Base-by-base conservation (phyloP, 2,329 filamentous ascomycete genomes). In the Aspergillus ochraceus region DNA sequence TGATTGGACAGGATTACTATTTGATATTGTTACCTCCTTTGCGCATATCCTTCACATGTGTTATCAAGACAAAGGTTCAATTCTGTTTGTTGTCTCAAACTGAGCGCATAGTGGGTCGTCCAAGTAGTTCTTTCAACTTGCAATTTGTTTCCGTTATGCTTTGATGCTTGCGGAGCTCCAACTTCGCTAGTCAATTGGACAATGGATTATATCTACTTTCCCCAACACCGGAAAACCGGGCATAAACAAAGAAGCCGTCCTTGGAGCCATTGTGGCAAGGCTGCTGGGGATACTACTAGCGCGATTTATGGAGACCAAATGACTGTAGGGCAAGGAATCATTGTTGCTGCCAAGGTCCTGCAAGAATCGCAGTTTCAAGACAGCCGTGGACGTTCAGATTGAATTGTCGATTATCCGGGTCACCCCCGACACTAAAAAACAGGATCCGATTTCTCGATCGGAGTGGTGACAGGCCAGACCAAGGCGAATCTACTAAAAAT, bases 401-500 rank as follows among this genome's bases (percentile, higher is more conserved):
- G 51, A 32, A 52, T 58, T 49, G 58, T 54, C 49, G 54, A 57
- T 54, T 9, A 55, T 58, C 54, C 30, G 52, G 49, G 14, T 46
- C 26, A 61, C 32, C 32, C 42, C 57, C 51, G 53, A 51, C 57
- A 57, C 60, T 49, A 19, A 42, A 14, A 42, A 52, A 53, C 22
- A 19, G n/a, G 24, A 30, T 36, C 39, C 46, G 51, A 58, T 60
- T 58, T 42, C 52, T 24, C 20, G 52, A 58, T 62, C 29, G 49
- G 46, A 55, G 26, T 9, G 36, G 45, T 24, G 57, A 53, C 20
- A 50, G 22, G 39, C 24, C 22, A 45, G 32, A 54, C 53, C 47
- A 45, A 52, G 54, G 45, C 24, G 54, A 55, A 54, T 26, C 49
- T 47, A n/a, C 62, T 64, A 64, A 64, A 63, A 64, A 64, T 64